Evolutionary conservation across 495 filamentous ascomycete genomes (phyloP).

Genomic region (Amorphotheca resinae): DNA sequence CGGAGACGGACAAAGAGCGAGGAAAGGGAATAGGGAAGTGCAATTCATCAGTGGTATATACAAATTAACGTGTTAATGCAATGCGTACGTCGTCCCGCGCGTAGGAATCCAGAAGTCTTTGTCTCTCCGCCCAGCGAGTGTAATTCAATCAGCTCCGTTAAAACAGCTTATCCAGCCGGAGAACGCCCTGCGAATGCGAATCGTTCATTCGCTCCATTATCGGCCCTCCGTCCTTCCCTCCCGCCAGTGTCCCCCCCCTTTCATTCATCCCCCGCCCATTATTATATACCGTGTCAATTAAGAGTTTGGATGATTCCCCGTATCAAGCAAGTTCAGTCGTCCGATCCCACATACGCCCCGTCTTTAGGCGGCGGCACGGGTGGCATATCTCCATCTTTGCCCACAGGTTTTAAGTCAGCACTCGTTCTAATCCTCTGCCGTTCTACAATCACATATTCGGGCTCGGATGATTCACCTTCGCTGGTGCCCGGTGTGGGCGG

Average conservation of each 20-base stretch:
- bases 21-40: background rate
- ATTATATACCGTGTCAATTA: background rate
- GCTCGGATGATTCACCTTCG: constrained; percentile 39
- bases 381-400: constrained; percentile 13
- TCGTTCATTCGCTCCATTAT: background rate
- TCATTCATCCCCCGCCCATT: background rate
- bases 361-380: constrained; percentile 1
- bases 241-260: background rate
- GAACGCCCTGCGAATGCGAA: background rate
- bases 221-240: background rate
- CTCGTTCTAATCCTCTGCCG: constrained; percentile 3
- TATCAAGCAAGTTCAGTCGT: background rate
- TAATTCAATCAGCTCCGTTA: background rate
- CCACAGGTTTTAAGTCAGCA: constrained; percentile 12
- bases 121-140: background rate
- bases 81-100: background rate
- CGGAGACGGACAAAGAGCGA: background rate
- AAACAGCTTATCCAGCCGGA: background rate
- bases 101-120: background rate
- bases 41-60: background rate
- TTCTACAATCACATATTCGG: constrained; percentile 18
- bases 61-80: background rate
- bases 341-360: background rate
- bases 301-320: background rate
- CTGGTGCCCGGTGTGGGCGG: constrained; percentile 43